These are phyloP conservation scores for Solanum piurae DNA, from an alignment of 257 asterid species.

Conservation along the genomic window DNA sequence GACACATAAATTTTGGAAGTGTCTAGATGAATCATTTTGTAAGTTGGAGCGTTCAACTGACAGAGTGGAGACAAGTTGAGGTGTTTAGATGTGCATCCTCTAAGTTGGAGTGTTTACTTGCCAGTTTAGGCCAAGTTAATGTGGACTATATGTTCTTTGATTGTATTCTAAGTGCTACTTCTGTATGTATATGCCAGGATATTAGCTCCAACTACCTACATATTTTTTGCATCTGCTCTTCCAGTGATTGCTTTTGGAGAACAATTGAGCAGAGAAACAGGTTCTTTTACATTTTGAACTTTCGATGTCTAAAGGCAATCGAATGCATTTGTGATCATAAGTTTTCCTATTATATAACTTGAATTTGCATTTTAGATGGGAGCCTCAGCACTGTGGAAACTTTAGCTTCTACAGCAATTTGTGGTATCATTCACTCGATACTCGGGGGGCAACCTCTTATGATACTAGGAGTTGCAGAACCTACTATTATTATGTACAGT, in stretches of 20 bases:
- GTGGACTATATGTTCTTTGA: background rate
- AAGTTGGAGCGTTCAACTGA: background rate
- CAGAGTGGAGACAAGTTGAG: background rate
- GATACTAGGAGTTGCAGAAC: slow-evolving; percentile 11
- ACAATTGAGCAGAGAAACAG: slow-evolving; percentile 17
- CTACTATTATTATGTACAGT: slow-evolving; percentile 9
- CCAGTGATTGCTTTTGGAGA: slow-evolving; percentile 24
- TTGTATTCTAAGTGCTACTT: background rate
- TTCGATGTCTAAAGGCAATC: background rate
- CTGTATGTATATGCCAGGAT: background rate
- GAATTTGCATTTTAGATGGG: background rate
- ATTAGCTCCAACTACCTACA: slow-evolving; percentile 19
- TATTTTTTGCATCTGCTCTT: slow-evolving; percentile 20
- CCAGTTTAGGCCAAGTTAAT: background rate
- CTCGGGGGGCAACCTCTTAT: slow-evolving; percentile 8
- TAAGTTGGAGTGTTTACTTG: background rate
- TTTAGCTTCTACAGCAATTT: slow-evolving; percentile 9
- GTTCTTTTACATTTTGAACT: background rate
- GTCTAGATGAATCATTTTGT: background rate
- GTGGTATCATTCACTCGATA: slow-evolving; percentile 7
- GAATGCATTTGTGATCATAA: background rate
- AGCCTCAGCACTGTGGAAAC: slow-evolving; percentile 6
- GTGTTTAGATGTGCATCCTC: background rate
- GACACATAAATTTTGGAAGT: background rate
- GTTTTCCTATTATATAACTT: background rate